Evolutionary conservation across 2,329 filamentous ascomycete species (phyloP).

Genomic region (Arthroderma sp.): DNA sequence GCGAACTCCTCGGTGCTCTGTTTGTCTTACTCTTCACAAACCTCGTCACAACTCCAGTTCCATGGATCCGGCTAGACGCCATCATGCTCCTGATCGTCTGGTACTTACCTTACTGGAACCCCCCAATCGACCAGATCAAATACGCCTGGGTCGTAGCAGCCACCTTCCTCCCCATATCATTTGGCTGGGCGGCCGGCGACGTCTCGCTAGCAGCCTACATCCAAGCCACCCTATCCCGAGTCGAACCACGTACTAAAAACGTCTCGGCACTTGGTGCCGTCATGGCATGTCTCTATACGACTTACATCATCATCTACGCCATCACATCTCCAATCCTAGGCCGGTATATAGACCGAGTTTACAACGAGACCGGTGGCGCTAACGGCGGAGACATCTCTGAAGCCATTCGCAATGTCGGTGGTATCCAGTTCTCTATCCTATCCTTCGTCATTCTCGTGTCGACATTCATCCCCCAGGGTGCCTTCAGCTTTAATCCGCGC

Average conservation of each 20-base stretch:
- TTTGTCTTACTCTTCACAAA: slow-evolving; percentile 40
- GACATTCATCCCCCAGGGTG: slow-evolving; percentile 35
- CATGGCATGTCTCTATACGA: slow-evolving; percentile 40
- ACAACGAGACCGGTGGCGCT: slow-evolving; percentile 17
- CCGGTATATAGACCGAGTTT: slow-evolving; percentile 34
- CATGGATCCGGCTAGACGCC: slow-evolving; percentile 38
- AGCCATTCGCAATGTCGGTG: slow-evolving; percentile 33
- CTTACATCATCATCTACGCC: slow-evolving; percentile 37
- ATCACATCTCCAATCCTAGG: slow-evolving; percentile 34
- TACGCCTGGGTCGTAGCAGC: slow-evolving; percentile 37
- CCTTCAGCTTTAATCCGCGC: slow-evolving; percentile 30
- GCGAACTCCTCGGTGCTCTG: slow-evolving; percentile 37
- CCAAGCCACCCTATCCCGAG: slow-evolving; percentile 35
- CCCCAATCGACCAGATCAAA: slow-evolving; percentile 25
- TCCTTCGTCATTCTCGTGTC: slow-evolving; percentile 29
- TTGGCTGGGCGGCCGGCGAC: slow-evolving; percentile 41
- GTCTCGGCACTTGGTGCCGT: slow-evolving; percentile 39
- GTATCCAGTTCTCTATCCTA: slow-evolving; percentile 37
- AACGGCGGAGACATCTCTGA: slow-evolving; percentile 24
- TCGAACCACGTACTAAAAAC: slow-evolving; percentile 32
- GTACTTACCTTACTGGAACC: slow-evolving; percentile 37
- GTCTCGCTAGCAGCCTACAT: slow-evolving; percentile 40
- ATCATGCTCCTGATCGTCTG: slow-evolving; percentile 36
- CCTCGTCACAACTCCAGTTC: slow-evolving; percentile 37
- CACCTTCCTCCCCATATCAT: slow-evolving; percentile 35